Percentiles rank a stretch among this genome's conserved stretches.
These are phyloP conservation scores for Lactuca saligna DNA, from an alignment of 129 eudicot genomes.

Conservation along the genomic window DNA sequence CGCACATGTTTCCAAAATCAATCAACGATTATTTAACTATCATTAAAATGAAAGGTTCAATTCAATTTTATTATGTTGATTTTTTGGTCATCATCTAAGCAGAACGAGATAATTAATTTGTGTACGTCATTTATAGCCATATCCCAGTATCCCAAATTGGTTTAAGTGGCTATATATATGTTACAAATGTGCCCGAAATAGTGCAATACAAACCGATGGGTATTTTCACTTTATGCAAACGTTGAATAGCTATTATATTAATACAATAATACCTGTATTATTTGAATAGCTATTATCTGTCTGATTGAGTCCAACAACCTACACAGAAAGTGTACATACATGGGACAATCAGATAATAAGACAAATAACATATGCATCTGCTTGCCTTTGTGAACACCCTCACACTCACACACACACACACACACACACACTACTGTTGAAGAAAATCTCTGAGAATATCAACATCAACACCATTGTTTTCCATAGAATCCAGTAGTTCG, in stretches of 20 bases:
- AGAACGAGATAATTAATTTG: too few species aligned
- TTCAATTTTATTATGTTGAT: too few species aligned
- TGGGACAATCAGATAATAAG: constrained; percentile 9
- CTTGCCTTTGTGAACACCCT: constrained; percentile 1
- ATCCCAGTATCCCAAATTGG: too few species aligned
- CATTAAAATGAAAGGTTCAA: too few species aligned
- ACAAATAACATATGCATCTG: constrained; percentile 19
- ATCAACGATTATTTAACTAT: too few species aligned
- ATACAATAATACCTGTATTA: constrained; percentile 1
- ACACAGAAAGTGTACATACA: constrained; percentile 18
- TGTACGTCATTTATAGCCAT: too few species aligned
- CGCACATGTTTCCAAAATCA: too few species aligned
- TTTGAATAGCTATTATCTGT: constrained; percentile 13
- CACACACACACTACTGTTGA: constrained; percentile 31
- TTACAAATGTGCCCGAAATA: too few species aligned
- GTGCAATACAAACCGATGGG: too few species aligned
- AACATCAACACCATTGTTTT: constrained; percentile 40
- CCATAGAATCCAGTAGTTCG: constrained; percentile 45
- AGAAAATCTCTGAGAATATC: constrained; percentile 47
- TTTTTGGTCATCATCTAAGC: too few species aligned
- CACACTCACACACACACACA: background rate
- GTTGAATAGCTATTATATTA: background rate
- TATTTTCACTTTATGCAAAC: constrained; percentile 2
- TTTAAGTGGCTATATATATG: too few species aligned
- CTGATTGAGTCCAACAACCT: constrained; percentile 25